These are phyloP conservation scores for Selenicereus undatus DNA, from an alignment of 148 eudicot species.

Conservation along the genomic window DNA sequence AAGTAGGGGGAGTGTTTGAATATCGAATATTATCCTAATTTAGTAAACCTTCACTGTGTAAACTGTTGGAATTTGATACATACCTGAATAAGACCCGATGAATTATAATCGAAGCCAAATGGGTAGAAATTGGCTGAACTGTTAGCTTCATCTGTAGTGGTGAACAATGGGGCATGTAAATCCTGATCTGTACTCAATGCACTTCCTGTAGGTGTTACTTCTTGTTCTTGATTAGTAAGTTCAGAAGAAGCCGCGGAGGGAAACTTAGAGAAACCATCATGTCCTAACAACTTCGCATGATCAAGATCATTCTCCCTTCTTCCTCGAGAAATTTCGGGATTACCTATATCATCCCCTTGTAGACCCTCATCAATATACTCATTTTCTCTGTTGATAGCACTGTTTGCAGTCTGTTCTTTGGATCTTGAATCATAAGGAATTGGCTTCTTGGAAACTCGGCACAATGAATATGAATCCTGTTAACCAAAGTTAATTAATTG, in stretches of 20 bases:
- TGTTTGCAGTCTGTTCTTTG: conserved; percentile 13
- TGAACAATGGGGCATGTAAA: conserved; percentile 25
- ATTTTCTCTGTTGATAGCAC: background rate
- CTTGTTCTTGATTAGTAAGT: conserved; percentile 36
- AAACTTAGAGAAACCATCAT: conserved; percentile 20
- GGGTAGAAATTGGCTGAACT: conserved; percentile 33
- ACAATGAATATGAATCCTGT: conserved; percentile 33
- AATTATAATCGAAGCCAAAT: conserved; percentile 24
- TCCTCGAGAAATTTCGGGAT: background rate
- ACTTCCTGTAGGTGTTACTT: conserved; percentile 35
- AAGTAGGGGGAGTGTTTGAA: too few species aligned
- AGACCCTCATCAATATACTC: conserved; percentile 23
- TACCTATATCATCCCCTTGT: conserved; percentile 3
- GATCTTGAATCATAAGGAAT: conserved; percentile 17
- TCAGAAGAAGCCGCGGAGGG: conserved; percentile 33
- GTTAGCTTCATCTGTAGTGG: conserved; percentile 33
- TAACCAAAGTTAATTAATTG: background rate
- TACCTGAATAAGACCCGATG: conserved; percentile 31
- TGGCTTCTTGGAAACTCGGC: conserved; percentile 32
- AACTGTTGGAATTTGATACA: background rate
- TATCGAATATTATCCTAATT: background rate
- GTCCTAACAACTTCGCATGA: background rate
- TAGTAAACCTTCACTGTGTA: background rate
- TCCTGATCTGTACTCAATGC: conserved; percentile 35
- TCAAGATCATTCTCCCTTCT: conserved; percentile 15